Percentiles rank a stretch among this genome's conserved stretches.
Conservation (phyloP, 2,329 filamentous ascomycete genomes). For the Metarhizium brunneum region DNA sequence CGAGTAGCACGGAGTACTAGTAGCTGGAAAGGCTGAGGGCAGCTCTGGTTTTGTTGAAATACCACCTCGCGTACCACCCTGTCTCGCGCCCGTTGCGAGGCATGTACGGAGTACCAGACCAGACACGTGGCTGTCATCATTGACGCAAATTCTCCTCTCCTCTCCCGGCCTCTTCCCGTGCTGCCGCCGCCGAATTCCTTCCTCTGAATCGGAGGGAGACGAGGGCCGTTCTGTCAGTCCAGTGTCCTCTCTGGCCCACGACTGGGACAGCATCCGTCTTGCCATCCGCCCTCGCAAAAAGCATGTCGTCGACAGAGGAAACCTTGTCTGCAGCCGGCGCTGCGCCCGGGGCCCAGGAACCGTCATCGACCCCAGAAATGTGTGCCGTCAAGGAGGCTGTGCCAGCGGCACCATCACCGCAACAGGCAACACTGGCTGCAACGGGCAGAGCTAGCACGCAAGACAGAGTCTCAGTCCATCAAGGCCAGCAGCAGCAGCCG, state of each 20-base stretch:
- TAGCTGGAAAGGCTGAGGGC: too few relatives aligned
- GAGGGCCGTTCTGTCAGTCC: not conserved
- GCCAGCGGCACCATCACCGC: not conserved
- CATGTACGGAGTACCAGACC: not conserved
- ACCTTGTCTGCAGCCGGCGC: not conserved
- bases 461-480: too few relatives aligned
- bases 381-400: constrained; percentile 5
- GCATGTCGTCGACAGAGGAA: not conserved
- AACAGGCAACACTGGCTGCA: not conserved
- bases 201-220: not conserved
- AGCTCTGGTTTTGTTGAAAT: too few relatives aligned
- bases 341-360: constrained; percentile 1
- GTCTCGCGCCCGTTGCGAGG: not conserved
- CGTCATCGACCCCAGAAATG: not conserved
- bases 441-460: not conserved
- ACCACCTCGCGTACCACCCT: too few relatives aligned
- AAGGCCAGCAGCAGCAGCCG: not conserved
- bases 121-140: not conserved
- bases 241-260: not conserved
- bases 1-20: too few relatives aligned
- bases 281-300: too few relatives aligned
- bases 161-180: not conserved
- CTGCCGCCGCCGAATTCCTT: not conserved
- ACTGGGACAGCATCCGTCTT: not conserved
- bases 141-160: not conserved